phyloP scores from a whole-genome alignment of 805 yeast species.

The Hanseniaspora pseudoguilliermondii region DNA sequence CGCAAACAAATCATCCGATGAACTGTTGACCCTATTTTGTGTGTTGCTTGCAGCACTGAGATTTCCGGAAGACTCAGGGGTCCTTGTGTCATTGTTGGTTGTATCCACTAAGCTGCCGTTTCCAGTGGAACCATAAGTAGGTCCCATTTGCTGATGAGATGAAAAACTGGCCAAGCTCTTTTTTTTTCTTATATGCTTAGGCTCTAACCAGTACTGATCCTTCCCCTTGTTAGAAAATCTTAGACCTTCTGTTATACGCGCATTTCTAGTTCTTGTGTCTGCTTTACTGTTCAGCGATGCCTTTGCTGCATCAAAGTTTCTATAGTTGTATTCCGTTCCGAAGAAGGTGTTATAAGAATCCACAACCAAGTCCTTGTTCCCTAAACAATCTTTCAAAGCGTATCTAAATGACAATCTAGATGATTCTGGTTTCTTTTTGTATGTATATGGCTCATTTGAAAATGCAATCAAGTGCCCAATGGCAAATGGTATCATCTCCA shows the following conservation, averaged over 20 bases:
- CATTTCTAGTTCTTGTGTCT: conserved; percentile 46
- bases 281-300: conserved; percentile 52
- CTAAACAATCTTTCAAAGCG: conserved; percentile 68
- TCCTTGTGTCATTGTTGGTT: background rate
- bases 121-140: background rate
- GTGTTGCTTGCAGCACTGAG: background rate
- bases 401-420: conserved; percentile 46
- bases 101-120: background rate
- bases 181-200: background rate
- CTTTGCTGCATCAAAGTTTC: conserved; percentile 71
- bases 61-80: background rate
- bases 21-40: background rate
- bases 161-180: background rate
- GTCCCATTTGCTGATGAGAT: background rate
- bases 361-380: conserved; percentile 59
- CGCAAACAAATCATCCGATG: background rate
- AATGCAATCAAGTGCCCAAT: conserved; percentile 82
- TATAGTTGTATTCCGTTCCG: conserved; percentile 68
- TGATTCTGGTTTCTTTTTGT: conserved; percentile 50
- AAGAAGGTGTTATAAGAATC: conserved; percentile 62
- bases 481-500: conserved; percentile 78
- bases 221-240: conserved; percentile 69
- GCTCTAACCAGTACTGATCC: conserved; percentile 64
- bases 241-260: conserved; percentile 68
- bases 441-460: conserved; percentile 58